These are phyloP conservation scores for Sutorius eximius DNA, from an alignment of 1,284 basidiomycete genomes.

Conservation along the genomic window DNA sequence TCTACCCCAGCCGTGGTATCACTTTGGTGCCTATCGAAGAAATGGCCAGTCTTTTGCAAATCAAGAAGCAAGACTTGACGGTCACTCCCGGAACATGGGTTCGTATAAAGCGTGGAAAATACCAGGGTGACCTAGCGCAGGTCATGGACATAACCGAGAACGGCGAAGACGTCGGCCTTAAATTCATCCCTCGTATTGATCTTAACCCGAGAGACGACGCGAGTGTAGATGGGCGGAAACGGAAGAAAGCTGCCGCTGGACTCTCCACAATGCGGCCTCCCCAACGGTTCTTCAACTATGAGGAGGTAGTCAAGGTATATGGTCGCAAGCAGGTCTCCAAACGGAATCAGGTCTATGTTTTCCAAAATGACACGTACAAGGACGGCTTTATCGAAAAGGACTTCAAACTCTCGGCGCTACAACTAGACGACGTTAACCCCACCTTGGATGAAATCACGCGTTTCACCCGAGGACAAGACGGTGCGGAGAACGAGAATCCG, in stretches of 20 bases:
- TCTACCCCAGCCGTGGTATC: conserved; percentile 81
- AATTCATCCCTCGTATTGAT: conserved; percentile 97
- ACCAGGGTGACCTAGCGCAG: conserved; percentile 93
- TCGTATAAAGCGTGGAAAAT: conserved; percentile 91
- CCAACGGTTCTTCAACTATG: conserved; percentile 91
- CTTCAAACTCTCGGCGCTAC: conserved; percentile 79
- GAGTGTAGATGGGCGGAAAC: conserved; percentile 65
- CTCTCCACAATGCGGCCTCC: conserved; percentile 75
- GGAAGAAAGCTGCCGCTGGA: conserved; percentile 60
- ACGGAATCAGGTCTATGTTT: conserved; percentile 74
- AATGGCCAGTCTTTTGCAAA: conserved; percentile 95
- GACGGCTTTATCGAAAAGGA: conserved; percentile 98
- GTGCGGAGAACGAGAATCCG: conserved; percentile 56
- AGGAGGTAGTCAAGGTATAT: conserved; percentile 89
- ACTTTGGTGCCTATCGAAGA: conserved; percentile 95
- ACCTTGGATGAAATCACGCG: conserved; percentile 95
- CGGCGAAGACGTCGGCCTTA: conserved; percentile 90
- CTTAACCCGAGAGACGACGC: conserved; percentile 84
- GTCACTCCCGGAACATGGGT: conserved; percentile 93
- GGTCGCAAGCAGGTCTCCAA: conserved; percentile 75
- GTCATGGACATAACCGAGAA: conserved; percentile 93
- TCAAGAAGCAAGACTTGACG: conserved; percentile 91
- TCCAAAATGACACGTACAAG: conserved; percentile 91
- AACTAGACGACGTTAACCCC: conserved; percentile 90
- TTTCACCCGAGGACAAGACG: conserved; percentile 76